Base-by-base conservation (phyloP, 2,329 filamentous ascomycete genomes). In the Tolypocladium sp. region DNA sequence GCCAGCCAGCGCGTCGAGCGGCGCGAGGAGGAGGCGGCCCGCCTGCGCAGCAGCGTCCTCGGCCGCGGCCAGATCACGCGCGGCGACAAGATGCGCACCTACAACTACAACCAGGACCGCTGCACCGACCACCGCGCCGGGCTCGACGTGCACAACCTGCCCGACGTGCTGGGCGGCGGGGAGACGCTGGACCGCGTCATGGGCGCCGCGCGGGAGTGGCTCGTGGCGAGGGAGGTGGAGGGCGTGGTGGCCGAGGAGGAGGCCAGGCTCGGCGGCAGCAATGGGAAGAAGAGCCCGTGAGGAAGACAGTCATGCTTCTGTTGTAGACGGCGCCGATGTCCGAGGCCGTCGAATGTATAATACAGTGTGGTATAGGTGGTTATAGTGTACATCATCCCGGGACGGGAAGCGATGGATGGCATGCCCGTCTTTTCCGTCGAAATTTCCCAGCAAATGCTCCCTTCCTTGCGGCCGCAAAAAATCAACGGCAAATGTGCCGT, bases 21-120 rank as follows among this genome's bases (percentile, higher is more conserved):
- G 63, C 84, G 91, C 38, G 93, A 99, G 73, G 90, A 91, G 66
- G 86, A 93, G 71, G 82, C 92, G 35, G 80, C 87, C 22, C 81
- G 79, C 27, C 72, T 97, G 73, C 81, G 92, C 58, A 84, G 92
- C 70, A 91, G 87, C 63, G 91, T 92, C 4, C 82, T 96, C 63
- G 86, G 90, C 41, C 84, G 87, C 65, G 86, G 92, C 59, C 88
- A 88, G 67, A 92, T 94, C 76, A 94, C 92, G 7, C 83, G 94
- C 49, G 91, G 91, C 54, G 92, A 97, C 76, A 99, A 99, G 78
- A 88, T 99, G 60, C 81, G 92, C 61, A 97, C 92, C 0, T 97
- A 97, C 73, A 96, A 97, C 72, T 86, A 84, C 73, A 78, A 76
- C 63, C 83, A 85, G 69, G 82, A 92, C 73, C 81, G 92, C 51